Conservation (phyloP, 2,329 filamentous ascomycete genomes). For the Phialophora verrucosa region DNA sequence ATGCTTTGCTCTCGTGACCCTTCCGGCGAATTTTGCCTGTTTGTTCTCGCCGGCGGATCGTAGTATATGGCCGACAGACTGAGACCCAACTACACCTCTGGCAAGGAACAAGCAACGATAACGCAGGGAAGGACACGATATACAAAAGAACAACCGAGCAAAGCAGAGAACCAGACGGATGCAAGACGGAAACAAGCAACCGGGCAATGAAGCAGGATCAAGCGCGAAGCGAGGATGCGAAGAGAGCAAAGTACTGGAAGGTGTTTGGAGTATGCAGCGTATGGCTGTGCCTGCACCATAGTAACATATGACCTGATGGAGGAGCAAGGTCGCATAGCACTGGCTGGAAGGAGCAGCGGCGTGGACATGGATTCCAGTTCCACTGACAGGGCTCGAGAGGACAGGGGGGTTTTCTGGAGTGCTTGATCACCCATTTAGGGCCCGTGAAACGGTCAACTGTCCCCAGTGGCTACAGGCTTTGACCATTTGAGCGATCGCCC, state of each 20-base stretch:
- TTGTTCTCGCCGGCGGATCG: not conserved
- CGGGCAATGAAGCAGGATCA: slow-evolving; percentile 15
- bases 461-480: slow-evolving; percentile 24
- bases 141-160: slow-evolving; percentile 25
- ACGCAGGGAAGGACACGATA: slow-evolving; percentile 27
- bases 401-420: slow-evolving; percentile 19
- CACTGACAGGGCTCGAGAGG: slow-evolving; percentile 20
- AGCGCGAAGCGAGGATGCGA: slow-evolving; percentile 20
- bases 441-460: slow-evolving; percentile 32
- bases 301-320: slow-evolving; percentile 23
- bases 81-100: slow-evolving; percentile 6
- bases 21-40: slow-evolving; percentile 1
- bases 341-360: slow-evolving; percentile 21
- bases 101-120: slow-evolving; percentile 21
- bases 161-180: slow-evolving; percentile 1
- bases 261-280: slow-evolving; percentile 16
- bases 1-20: slow-evolving; percentile 1
- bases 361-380: slow-evolving; percentile 18
- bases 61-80: not conserved
- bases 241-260: slow-evolving; percentile 18
- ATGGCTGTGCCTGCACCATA: slow-evolving; percentile 23
- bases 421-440: slow-evolving; percentile 31
- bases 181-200: slow-evolving; percentile 12
- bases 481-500: slow-evolving; percentile 20
- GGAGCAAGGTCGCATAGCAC: slow-evolving; percentile 22